phyloP scores from a whole-genome alignment of 1,139 yeast species.

The Kurtzmaniella quercitrusa region DNA sequence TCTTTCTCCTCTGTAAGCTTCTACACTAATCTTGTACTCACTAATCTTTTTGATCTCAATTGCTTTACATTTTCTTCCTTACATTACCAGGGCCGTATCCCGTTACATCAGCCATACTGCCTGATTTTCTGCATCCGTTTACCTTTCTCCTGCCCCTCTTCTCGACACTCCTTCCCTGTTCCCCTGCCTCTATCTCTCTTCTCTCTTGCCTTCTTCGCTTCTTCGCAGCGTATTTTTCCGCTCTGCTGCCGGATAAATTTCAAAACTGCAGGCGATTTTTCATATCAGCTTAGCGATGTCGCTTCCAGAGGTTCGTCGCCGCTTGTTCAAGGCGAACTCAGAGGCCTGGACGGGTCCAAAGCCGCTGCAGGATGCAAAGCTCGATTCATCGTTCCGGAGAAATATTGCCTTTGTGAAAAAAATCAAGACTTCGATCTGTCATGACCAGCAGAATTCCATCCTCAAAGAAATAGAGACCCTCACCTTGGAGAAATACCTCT shows the following conservation, averaged over 20 bases:
- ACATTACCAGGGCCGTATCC: too few relatives aligned
- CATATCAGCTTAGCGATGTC: background rate
- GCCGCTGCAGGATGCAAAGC: conserved; percentile 23
- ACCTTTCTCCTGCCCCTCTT: too few relatives aligned
- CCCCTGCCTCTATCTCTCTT: too few relatives aligned
- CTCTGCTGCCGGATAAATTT: background rate
- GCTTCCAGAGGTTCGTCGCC: background rate
- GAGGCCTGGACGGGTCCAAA: background rate
- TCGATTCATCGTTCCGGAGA: conserved; percentile 79
- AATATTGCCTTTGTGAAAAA: conserved; percentile 80
- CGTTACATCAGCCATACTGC: too few relatives aligned
- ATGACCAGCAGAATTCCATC: conserved; percentile 34
- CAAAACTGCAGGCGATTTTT: background rate
- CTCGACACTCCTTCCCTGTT: too few relatives aligned
- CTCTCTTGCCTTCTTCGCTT: too few relatives aligned
- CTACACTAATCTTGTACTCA: too few relatives aligned
- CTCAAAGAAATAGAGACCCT: conserved; percentile 59
- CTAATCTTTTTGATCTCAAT: too few relatives aligned
- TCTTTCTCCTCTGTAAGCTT: too few relatives aligned
- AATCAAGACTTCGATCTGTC: conserved; percentile 51
- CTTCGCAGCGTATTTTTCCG: too few relatives aligned
- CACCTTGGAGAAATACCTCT: conserved; percentile 70
- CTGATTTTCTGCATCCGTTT: too few relatives aligned
- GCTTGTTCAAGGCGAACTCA: background rate
- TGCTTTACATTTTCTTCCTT: too few relatives aligned